Conservation (phyloP, 352 stramenopile genomes). For the Phytopythium sindhum region DNA sequence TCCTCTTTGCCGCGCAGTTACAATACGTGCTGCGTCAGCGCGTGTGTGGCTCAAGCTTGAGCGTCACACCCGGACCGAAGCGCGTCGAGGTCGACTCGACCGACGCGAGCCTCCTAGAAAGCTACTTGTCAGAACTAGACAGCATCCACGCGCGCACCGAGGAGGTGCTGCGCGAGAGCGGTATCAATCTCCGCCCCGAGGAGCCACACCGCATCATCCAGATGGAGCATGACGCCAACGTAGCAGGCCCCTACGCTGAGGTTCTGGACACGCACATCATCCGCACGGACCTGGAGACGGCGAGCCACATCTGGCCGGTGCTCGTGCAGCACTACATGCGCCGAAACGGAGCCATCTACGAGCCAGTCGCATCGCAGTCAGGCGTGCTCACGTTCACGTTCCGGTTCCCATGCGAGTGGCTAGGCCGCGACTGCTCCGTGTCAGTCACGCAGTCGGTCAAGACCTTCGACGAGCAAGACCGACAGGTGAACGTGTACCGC, state of each 20-base stretch:
- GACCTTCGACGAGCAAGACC: constrained; percentile 11
- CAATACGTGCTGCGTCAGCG: not conserved
- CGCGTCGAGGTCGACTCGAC: not conserved
- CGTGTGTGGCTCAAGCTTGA: not conserved
- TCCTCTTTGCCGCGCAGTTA: constrained; percentile 4
- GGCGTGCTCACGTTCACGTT: not conserved
- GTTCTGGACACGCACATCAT: not conserved
- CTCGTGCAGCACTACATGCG: not conserved
- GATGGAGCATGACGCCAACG: not conserved
- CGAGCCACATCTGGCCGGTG: not conserved
- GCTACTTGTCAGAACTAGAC: not conserved
- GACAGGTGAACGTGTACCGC: constrained; percentile 22
- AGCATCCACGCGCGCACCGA: not conserved
- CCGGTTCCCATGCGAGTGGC: not conserved
- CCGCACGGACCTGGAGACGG: not conserved
- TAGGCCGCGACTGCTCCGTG: not conserved
- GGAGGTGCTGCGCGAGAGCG: not conserved
- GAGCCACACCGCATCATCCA: not conserved
- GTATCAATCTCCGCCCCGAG: not conserved
- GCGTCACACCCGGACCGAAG: too few relatives aligned
- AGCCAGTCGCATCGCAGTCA: not conserved
- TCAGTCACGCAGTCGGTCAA: not conserved
- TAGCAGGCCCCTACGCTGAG: not conserved
- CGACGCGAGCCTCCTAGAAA: not conserved
- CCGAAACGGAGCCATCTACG: not conserved